Evolutionary conservation across 352 stramenopile genomes (phyloP), one percentile per base, ranked within the genome.

Genomic region (Thraustotheca clavata): DNA sequence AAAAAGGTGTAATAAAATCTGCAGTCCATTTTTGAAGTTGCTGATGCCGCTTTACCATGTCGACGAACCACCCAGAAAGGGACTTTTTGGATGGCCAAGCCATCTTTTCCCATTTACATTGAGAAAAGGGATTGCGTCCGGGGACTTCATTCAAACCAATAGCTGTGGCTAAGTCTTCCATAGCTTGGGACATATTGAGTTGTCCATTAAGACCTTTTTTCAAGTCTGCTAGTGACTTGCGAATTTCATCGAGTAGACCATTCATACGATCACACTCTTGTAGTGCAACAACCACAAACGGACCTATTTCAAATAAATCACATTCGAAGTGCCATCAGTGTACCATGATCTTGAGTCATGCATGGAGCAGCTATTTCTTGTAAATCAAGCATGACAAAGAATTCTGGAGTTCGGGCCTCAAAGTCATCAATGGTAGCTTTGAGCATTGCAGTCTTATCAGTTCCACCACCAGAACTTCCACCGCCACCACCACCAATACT

Each of bases 241-340:
- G 80, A 61, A 98, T 97, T 68, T 97, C 89, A 59, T 89, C 80
- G 8, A 98, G 69, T 32, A 98, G 73, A 11, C 81, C 82, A 62
- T 98, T 98, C 94, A 98, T 98, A 16, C 91, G 85, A 38, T 76
- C 83, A 74, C 90, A 98, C 68, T 98, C 95, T 74, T 98, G 95
- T 34, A 98, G 66, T 1, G 90, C 89, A 5, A 98, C 91, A 12
- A 98, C 84, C 2, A 98, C 89, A 62, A 98, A 98, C 8, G 95
- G 95, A 7, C 77, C 77, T 52, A 24, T 31, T 8, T 69, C 49
- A 18, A 52, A 31, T 31, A 18, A 35, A 9, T 3, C 6, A 35
- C 39, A 47, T 27, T n/a, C n/a, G 39, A 47, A 47, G 27, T 47
- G 39, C n/a, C 39, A 4, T 47, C 39, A 24, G 22, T 47, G 11